Conservation (phyloP, 257 asterid species). For the Ballota nigra region DNA sequence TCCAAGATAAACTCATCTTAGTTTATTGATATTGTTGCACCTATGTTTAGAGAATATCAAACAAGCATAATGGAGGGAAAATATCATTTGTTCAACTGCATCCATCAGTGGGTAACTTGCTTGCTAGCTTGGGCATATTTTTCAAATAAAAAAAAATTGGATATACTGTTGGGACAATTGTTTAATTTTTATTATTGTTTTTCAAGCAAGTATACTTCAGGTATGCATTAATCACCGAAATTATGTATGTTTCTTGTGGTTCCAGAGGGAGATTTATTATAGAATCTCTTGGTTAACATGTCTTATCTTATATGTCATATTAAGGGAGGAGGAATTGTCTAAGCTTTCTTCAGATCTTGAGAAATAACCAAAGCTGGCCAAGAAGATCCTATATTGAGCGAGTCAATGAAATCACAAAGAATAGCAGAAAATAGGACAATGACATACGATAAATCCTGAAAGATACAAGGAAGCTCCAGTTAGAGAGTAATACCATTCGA, state of each 20-base stretch:
- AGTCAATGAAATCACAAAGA: constrained; percentile 76
- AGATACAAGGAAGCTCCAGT: constrained; percentile 81
- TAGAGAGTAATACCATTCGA: constrained; percentile 75
- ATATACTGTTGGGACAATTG: not conserved
- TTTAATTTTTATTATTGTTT: not conserved
- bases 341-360: constrained; percentile 53
- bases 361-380: constrained; percentile 50
- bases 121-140: constrained; percentile 10
- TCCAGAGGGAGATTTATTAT: too few relatives aligned
- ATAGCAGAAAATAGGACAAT: constrained; percentile 73
- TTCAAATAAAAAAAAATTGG: too few relatives aligned
- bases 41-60: not conserved
- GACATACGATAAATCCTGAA: constrained; percentile 67
- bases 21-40: not conserved
- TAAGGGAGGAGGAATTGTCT: constrained; percentile 57
- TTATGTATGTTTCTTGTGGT: constrained; percentile 10
- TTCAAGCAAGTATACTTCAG: constrained; percentile 8
- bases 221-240: not conserved
- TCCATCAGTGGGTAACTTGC: not conserved
- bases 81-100: not conserved
- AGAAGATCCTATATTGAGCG: constrained; percentile 61
- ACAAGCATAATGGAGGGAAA: too few relatives aligned
- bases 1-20: not conserved
- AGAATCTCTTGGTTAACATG: constrained; percentile 5
- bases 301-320: constrained; percentile 14